Percentiles rank a stretch among this genome's conserved stretches.
Conservation (phyloP, 768 basidiomycete genomes). For the Hortiboletus flavorubellus region DNA sequence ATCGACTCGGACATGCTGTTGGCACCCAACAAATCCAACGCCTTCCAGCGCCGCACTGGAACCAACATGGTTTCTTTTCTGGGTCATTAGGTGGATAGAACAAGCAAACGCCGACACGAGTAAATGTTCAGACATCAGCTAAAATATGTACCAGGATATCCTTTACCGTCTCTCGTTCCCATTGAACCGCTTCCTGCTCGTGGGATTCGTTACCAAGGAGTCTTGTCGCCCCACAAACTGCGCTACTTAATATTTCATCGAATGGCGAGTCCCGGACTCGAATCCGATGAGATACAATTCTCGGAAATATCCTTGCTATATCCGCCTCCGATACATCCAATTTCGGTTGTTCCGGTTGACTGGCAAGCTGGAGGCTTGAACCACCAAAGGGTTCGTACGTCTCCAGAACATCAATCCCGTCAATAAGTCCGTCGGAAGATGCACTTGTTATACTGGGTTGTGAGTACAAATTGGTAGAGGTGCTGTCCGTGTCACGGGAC, state of each 20-base stretch:
- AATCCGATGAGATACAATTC: constrained; percentile 73
- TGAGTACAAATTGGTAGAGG: constrained; percentile 18
- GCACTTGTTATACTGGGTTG: constrained; percentile 13
- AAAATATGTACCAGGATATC: constrained; percentile 61
- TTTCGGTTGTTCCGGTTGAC: constrained; percentile 23
- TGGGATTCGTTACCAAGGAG: constrained; percentile 16
- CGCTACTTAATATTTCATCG: constrained; percentile 66
- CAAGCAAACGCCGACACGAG: neutral
- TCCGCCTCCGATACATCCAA: constrained; percentile 73
- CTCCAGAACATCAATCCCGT: constrained; percentile 15
- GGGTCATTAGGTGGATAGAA: neutral
- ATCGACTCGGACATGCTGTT: neutral
- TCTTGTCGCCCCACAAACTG: constrained; percentile 51
- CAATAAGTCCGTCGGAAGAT: constrained; percentile 25
- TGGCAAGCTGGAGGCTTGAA: constrained; percentile 5
- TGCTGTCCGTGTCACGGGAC: constrained; percentile 18
- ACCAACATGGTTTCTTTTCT: neutral
- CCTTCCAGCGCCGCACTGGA: neutral
- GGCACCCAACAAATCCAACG: neutral
- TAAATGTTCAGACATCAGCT: constrained; percentile 40
- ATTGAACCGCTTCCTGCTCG: constrained; percentile 22
- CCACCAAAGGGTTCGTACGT: neutral
- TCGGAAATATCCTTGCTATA: constrained; percentile 67
- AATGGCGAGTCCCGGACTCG: constrained; percentile 65
- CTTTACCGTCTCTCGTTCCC: constrained; percentile 55